phyloP scores from a whole-genome alignment of 192 early-diverging fungal genomes.

The Backusella psychrophila region DNA sequence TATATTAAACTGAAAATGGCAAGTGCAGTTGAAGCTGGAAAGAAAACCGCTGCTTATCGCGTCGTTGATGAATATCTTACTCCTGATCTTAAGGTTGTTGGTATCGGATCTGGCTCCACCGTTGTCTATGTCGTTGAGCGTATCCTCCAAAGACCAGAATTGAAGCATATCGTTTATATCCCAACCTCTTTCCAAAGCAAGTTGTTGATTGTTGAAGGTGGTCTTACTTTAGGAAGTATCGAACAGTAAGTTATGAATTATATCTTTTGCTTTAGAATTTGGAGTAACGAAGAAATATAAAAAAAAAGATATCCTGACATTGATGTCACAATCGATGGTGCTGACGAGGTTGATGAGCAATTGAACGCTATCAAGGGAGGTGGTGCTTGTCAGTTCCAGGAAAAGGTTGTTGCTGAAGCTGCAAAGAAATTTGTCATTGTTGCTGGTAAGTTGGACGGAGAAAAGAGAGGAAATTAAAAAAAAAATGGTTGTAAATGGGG shows the following conservation, averaged over 20 bases:
- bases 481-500: not conserved
- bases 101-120: conserved; percentile 86
- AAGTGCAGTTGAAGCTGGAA: conserved; percentile 65
- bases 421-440: conserved; percentile 84
- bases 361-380: conserved; percentile 96
- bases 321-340: conserved; percentile 93
- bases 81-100: conserved; percentile 67
- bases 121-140: conserved; percentile 87
- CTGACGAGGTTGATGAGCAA: conserved; percentile 79
- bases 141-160: conserved; percentile 61
- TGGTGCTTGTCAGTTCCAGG: conserved; percentile 90
- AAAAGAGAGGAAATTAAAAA: not conserved
- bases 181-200: conserved; percentile 93
- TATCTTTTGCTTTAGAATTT: not conserved
- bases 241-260: conserved; percentile 56
- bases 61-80: conserved; percentile 89
- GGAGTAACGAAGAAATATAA: not conserved
- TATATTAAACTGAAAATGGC: conserved; percentile 7
- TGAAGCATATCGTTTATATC: conserved; percentile 78
- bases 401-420: conserved; percentile 88
- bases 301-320: conserved; percentile 60
- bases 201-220: conserved; percentile 79
- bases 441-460: conserved; percentile 43
- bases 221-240: conserved; percentile 73
- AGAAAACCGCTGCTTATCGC: conserved; percentile 81